Percentiles rank a stretch among this genome's conserved stretches.
Evolutionary conservation across 805 yeast species (phyloP).

Genomic region (Nakazawaea pomicola): DNA sequence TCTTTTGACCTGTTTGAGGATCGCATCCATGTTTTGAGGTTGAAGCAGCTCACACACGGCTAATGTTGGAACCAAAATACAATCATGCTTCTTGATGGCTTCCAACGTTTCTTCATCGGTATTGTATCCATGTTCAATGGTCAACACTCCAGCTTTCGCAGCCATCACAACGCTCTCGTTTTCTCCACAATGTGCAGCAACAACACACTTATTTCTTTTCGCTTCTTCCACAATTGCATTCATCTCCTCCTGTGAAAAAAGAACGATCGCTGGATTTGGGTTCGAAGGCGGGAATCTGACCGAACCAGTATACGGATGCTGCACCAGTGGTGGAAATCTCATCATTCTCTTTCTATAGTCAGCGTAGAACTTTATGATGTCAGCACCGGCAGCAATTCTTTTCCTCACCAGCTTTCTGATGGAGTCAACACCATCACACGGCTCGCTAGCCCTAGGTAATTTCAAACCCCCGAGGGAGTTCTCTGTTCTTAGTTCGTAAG

Average conservation of each 20-base stretch:
- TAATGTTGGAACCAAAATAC: conserved; percentile 23
- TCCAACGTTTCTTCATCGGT: conserved; percentile 19
- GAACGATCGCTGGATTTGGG: conserved; percentile 24
- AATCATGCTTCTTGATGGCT: conserved; percentile 16
- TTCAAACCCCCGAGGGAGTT: conserved; percentile 21
- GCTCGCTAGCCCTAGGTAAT: conserved; percentile 20
- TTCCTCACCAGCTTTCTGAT: conserved; percentile 22
- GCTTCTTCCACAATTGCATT: conserved; percentile 22
- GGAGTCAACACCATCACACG: conserved; percentile 23
- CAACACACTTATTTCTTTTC: conserved; percentile 20
- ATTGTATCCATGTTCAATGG: conserved; percentile 24
- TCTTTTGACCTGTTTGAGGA: conserved; percentile 17
- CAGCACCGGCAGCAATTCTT: conserved; percentile 24
- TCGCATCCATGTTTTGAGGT: conserved; percentile 17
- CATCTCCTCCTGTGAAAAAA: conserved; percentile 24
- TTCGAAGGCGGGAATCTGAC: conserved; percentile 21
- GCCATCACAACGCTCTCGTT: conserved; percentile 23
- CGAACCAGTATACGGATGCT: conserved; percentile 23
- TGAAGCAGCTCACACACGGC: conserved; percentile 20
- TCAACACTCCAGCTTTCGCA: conserved; percentile 21
- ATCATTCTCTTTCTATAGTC: conserved; percentile 23
- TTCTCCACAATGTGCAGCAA: conserved; percentile 25
- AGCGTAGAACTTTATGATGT: conserved; percentile 23
- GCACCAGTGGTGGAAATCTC: conserved; percentile 23
- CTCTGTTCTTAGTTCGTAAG: conserved; percentile 21